A percentile compares a stretch with the other conserved stretches of the same genome.
phyloP scores from a whole-genome alignment of 2,329 filamentous ascomycete genomes.

The Penicillium sclerotiorum region DNA sequence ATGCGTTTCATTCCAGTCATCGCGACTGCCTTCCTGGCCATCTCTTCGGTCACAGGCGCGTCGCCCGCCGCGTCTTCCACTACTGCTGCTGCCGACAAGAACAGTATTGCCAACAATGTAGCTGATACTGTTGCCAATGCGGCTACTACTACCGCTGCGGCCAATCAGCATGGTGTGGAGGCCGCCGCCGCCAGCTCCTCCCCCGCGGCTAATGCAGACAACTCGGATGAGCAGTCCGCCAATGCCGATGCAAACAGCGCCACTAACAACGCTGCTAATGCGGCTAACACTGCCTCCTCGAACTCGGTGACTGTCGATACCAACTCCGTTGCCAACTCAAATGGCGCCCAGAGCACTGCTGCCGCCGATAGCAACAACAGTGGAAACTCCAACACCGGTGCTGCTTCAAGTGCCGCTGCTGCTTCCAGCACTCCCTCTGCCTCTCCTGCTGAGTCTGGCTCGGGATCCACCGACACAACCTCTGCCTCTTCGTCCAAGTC shows the following conservation, averaged over 20 bases:
- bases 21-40: conserved; percentile 23
- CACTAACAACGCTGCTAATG: conserved; percentile 8
- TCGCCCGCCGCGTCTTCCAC: conserved; percentile 17
- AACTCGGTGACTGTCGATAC: conserved; percentile 6
- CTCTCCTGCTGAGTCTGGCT: background rate
- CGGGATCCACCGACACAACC: conserved; percentile 3
- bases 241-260: conserved; percentile 1
- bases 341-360: conserved; percentile 8
- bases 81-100: conserved; percentile 4
- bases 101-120: conserved; percentile 5
- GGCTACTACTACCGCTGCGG: background rate
- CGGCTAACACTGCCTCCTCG: conserved; percentile 3
- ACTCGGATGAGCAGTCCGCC: background rate
- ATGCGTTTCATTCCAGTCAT: conserved; percentile 30
- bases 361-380: background rate
- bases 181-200: background rate
- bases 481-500: conserved; percentile 1
- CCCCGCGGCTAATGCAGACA: background rate
- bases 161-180: background rate
- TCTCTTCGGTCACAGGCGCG: conserved; percentile 21
- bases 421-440: background rate
- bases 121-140: background rate
- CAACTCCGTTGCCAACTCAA: conserved; percentile 8
- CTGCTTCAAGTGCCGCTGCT: background rate
- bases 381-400: conserved; percentile 2